Percentiles rank a stretch among this genome's conserved stretches.
Conservation (phyloP, 1,139 yeast genomes). For the Taphrina confusa region DNA sequence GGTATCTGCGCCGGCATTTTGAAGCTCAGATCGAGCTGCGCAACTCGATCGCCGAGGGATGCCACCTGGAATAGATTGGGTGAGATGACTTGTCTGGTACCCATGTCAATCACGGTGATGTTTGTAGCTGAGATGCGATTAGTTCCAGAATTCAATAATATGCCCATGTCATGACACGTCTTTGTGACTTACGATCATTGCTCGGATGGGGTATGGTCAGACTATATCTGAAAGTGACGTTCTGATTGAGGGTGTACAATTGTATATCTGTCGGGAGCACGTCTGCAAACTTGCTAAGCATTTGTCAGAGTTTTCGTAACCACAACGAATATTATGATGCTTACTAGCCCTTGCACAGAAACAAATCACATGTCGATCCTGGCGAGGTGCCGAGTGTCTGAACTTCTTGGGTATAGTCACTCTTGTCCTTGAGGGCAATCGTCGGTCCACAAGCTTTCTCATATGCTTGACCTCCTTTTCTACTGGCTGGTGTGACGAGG, state of each 20-base stretch:
- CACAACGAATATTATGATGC: too few relatives aligned
- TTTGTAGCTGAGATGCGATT: neutral
- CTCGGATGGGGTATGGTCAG: neutral
- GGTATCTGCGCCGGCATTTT: conserved; percentile 8
- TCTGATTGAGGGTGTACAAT: neutral
- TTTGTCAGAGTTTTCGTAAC: too few relatives aligned
- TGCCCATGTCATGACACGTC: too few relatives aligned
- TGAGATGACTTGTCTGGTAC: conserved; percentile 1
- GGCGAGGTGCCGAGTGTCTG: conserved; percentile 7
- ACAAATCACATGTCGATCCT: neutral
- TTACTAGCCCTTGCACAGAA: conserved; percentile 13
- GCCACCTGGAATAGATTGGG: conserved; percentile 2
- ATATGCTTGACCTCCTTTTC: conserved; percentile 5
- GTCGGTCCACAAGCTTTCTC: conserved; percentile 10
- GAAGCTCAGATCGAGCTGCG: conserved; percentile 4
- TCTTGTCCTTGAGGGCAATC: conserved; percentile 3
- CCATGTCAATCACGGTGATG: conserved; percentile 10
- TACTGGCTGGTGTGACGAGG: conserved; percentile 7
- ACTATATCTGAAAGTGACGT: conserved; percentile 3
- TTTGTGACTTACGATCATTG: conserved; percentile 7
- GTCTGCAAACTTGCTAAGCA: conserved; percentile 1
- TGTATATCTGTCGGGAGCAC: conserved; percentile 11
- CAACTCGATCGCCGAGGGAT: conserved; percentile 1
- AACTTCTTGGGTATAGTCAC: conserved; percentile 9
- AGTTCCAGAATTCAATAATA: neutral